A percentile compares a stretch with the other conserved stretches of the same genome.
These are phyloP conservation scores for Tetrastigma voinierianum DNA, from an alignment of 164 flowering plant species.

Conservation along the genomic window DNA sequence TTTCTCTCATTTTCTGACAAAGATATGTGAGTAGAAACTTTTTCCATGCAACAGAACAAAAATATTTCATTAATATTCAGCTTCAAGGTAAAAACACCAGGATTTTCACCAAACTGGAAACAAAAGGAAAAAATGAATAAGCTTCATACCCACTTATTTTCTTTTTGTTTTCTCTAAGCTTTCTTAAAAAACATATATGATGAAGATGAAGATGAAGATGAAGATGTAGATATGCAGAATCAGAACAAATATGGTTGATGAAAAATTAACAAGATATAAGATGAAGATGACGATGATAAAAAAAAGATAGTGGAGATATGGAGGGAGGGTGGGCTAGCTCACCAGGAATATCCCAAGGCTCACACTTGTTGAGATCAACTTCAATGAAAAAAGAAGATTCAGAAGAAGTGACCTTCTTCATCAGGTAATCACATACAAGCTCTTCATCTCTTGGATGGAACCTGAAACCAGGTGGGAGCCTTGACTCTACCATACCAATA, in stretches of 20 bases:
- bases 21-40: too few relatives aligned
- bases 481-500: slow-evolving; percentile 61
- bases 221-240: too few relatives aligned
- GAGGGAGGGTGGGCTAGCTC: not conserved
- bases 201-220: too few relatives aligned
- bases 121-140: too few relatives aligned
- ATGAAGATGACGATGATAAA: not conserved
- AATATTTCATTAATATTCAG: too few relatives aligned
- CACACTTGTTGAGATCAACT: slow-evolving; percentile 77
- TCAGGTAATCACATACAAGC: slow-evolving; percentile 66
- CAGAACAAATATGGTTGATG: not conserved
- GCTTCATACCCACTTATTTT: too few relatives aligned
- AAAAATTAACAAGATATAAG: not conserved
- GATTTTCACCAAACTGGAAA: too few relatives aligned
- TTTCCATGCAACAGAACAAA: too few relatives aligned
- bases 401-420: slow-evolving; percentile 35
- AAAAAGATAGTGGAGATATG: not conserved
- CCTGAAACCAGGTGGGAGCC: slow-evolving; percentile 76
- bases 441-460: slow-evolving; percentile 85
- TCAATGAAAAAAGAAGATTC: slow-evolving; percentile 42
- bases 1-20: too few relatives aligned
- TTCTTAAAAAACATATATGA: too few relatives aligned
- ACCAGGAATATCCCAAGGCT: slow-evolving; percentile 90
- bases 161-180: too few relatives aligned
- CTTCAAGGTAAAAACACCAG: too few relatives aligned